phyloP scores from a whole-genome alignment of 148 eudicot genomes.

The Camellia granthamiana region DNA sequence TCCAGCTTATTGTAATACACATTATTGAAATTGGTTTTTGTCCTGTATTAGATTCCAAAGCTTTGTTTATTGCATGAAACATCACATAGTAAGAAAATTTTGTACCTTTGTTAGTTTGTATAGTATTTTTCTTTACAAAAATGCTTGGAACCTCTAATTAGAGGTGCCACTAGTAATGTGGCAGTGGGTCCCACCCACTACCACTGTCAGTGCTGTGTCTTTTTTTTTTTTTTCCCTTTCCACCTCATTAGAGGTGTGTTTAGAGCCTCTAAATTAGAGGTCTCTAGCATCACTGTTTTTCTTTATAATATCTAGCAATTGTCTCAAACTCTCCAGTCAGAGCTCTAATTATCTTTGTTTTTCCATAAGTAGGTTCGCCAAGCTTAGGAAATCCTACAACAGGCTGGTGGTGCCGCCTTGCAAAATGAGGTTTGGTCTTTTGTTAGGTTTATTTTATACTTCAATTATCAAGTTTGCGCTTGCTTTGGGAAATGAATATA shows the following conservation, averaged over 20 bases:
- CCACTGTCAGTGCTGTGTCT: no score
- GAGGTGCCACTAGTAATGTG: no score
- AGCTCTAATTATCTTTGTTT: neutral
- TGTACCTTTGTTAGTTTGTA: slow-evolving; percentile 45
- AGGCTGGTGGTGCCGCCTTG: slow-evolving; percentile 29
- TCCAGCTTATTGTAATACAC: neutral
- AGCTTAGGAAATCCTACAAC: slow-evolving; percentile 34
- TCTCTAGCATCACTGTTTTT: no score
- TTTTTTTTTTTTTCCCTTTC: no score
- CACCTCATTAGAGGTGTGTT: no score
- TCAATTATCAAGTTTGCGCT: neutral
- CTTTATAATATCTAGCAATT: neutral
- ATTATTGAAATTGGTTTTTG: neutral
- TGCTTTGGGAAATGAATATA: neutral
- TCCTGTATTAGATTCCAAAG: neutral
- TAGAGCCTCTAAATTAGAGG: no score
- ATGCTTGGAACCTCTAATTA: no score
- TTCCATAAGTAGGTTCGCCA: slow-evolving; percentile 19
- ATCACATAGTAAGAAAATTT: neutral
- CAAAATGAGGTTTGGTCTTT: slow-evolving; percentile 35
- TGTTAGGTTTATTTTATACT: neutral
- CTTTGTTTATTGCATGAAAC: neutral
- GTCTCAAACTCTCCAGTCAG: no score
- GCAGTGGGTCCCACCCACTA: no score
- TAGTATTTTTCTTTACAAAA: neutral